Conservation (phyloP, 805 yeast genomes). For the Jamesozyma jinghongensis region DNA sequence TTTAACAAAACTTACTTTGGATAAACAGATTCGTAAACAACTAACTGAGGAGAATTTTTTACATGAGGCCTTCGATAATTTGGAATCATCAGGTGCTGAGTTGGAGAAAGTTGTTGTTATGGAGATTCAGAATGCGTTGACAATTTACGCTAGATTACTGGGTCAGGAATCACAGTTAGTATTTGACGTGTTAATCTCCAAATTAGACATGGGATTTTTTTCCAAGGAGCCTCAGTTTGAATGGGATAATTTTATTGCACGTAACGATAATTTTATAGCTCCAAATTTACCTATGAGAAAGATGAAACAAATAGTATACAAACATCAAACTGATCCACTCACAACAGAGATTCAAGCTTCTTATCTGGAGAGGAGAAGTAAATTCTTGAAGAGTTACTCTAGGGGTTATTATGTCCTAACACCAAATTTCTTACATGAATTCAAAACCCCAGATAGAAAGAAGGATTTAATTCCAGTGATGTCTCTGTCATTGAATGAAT, state of each 20-base stretch:
- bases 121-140: slow-evolving; percentile 77
- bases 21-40: slow-evolving; percentile 69
- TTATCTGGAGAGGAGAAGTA: slow-evolving; percentile 78
- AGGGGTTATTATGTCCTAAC: slow-evolving; percentile 88
- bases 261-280: slow-evolving; percentile 64
- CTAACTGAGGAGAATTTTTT: slow-evolving; percentile 75
- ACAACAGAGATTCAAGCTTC: slow-evolving; percentile 68
- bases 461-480: slow-evolving; percentile 74
- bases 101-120: slow-evolving; percentile 79
- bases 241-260: slow-evolving; percentile 76
- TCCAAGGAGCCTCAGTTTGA: slow-evolving; percentile 73
- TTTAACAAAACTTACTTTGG: slow-evolving; percentile 59
- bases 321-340: slow-evolving; percentile 59
- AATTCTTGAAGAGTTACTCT: slow-evolving; percentile 83
- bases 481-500: slow-evolving; percentile 72
- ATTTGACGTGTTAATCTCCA: slow-evolving; percentile 55
- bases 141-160: slow-evolving; percentile 58
- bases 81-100: slow-evolving; percentile 81
- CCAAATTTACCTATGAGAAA: slow-evolving; percentile 53
- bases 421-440: slow-evolving; percentile 81
- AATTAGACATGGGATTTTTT: slow-evolving; percentile 59
- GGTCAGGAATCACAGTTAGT: slow-evolving; percentile 69
- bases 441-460: slow-evolving; percentile 72
- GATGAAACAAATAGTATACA: slow-evolving; percentile 52
- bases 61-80: slow-evolving; percentile 79